phyloP scores from a whole-genome alignment of 2,329 filamentous ascomycete genomes.

The Ilyonectria robusta region DNA sequence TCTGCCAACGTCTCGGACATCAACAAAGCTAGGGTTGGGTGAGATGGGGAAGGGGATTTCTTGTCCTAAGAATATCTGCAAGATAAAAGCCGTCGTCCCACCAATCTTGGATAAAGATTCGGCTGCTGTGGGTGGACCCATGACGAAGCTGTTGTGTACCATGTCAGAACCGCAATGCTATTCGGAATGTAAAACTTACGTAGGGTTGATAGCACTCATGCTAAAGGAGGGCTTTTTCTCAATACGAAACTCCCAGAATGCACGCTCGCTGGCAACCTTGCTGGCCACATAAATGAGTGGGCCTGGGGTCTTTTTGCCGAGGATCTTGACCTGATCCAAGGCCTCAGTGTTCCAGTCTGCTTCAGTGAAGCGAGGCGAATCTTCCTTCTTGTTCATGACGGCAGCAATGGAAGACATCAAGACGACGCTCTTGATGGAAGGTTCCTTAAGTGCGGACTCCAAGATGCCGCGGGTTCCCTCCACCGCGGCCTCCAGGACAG shows the following conservation, averaged over 20 bases:
- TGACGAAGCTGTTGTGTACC: constrained; percentile 38
- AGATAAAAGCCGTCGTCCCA: constrained; percentile 40
- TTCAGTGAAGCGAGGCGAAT: constrained; percentile 39
- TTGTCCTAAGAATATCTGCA: constrained; percentile 41
- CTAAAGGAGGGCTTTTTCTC: constrained; percentile 39
- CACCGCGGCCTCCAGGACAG: constrained; percentile 38
- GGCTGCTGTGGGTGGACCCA: constrained; percentile 40
- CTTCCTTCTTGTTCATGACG: constrained; percentile 16
- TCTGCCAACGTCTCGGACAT: constrained; percentile 44
- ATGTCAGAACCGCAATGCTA: not conserved
- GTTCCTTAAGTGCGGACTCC: constrained; percentile 39
- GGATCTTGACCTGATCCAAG: constrained; percentile 34
- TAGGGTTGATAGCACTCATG: constrained; percentile 44
- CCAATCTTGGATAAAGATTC: constrained; percentile 40
- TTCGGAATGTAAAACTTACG: constrained; percentile 24
- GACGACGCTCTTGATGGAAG: constrained; percentile 42
- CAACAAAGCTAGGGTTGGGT: constrained; percentile 33
- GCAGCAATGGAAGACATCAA: constrained; percentile 46
- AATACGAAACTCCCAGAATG: constrained; percentile 44
- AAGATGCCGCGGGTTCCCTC: constrained; percentile 39
- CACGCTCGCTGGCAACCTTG: constrained; percentile 41
- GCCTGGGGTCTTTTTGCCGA: constrained; percentile 38
- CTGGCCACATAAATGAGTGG: constrained; percentile 42
- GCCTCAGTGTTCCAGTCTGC: constrained; percentile 42
- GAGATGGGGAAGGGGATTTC: constrained; percentile 39